Conservation (phyloP, 108 stramenopile species). For the Heterococcus sp. region DNA sequence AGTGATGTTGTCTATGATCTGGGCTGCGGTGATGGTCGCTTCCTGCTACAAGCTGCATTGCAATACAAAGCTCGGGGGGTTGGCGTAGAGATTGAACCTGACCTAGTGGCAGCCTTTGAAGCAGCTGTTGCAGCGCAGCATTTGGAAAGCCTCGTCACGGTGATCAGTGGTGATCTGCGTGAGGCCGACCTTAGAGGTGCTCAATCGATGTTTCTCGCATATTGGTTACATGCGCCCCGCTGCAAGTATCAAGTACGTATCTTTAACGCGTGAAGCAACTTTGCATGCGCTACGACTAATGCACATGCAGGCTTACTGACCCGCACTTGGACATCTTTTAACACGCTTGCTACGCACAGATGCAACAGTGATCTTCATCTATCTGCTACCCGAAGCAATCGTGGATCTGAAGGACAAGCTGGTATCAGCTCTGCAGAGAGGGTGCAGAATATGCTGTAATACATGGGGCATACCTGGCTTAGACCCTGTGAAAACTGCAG, state of each 20-base stretch:
- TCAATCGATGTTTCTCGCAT: too few species aligned
- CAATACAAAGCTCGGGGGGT: too few species aligned
- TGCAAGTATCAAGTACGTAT: too few species aligned
- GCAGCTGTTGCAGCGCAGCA: slow-evolving; percentile 5
- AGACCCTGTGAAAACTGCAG: neutral
- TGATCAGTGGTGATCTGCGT: too few species aligned
- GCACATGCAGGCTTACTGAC: too few species aligned
- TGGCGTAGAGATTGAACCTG: slow-evolving; percentile 54
- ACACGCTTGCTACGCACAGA: too few species aligned
- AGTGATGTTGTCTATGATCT: slow-evolving; percentile 43
- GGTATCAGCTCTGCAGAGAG: slow-evolving; percentile 23
- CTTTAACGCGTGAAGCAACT: too few species aligned
- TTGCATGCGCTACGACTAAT: too few species aligned
- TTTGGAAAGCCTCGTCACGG: too few species aligned
- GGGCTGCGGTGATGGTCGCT: slow-evolving; percentile 53
- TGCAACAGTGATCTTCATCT: slow-evolving; percentile 51
- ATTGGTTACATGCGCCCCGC: too few species aligned
- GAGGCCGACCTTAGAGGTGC: too few species aligned
- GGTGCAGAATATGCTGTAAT: slow-evolving; percentile 47
- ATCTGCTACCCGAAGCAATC: slow-evolving; percentile 54
- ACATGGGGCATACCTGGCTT: slow-evolving; percentile 34
- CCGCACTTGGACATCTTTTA: too few species aligned
- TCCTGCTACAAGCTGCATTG: slow-evolving; percentile 53
- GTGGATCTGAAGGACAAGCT: slow-evolving; percentile 27
- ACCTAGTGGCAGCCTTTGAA: slow-evolving; percentile 39